These are phyloP conservation scores for Coemansia sp. DNA, from an alignment of 192 early-diverging fungal species.

Conservation along the genomic window DNA sequence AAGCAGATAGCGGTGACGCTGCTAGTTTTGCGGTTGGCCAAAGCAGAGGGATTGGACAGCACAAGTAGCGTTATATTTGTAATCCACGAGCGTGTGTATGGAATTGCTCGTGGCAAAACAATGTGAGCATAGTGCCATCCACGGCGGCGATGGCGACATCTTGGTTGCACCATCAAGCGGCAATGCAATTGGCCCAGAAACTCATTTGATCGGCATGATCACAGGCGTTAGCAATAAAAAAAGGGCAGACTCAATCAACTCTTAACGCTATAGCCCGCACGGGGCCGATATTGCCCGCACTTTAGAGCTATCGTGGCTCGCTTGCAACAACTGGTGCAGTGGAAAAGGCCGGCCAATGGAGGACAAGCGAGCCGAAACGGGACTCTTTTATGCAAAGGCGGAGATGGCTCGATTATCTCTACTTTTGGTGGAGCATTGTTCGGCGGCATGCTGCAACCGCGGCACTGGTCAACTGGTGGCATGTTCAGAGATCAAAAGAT, in stretches of 20 bases:
- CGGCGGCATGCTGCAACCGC: not conserved
- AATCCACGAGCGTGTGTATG: not conserved
- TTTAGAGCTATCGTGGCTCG: not conserved
- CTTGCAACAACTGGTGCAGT: not conserved
- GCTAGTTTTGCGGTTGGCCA: too few species aligned
- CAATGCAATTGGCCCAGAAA: conserved; percentile 21
- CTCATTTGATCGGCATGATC: not conserved
- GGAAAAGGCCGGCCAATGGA: too few species aligned
- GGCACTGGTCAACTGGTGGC: not conserved
- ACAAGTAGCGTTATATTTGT: not conserved
- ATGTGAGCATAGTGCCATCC: conserved; percentile 17
- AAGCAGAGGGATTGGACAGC: too few species aligned
- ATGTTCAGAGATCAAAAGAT: not conserved
- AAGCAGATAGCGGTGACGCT: not conserved
- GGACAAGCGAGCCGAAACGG: too few species aligned
- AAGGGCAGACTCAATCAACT: not conserved
- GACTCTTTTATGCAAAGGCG: conserved; percentile 26
- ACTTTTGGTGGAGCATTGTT: not conserved
- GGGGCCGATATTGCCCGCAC: not conserved
- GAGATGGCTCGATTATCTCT: conserved; percentile 29
- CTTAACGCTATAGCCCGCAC: not conserved
- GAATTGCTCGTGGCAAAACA: not conserved
- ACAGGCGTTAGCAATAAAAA: not conserved
- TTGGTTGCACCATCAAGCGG: conserved; percentile 33
- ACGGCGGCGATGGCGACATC: conserved; percentile 35